Evolutionary conservation across 208 protist species (phyloP).

Genomic region (Wallacemonas sp.): DNA sequence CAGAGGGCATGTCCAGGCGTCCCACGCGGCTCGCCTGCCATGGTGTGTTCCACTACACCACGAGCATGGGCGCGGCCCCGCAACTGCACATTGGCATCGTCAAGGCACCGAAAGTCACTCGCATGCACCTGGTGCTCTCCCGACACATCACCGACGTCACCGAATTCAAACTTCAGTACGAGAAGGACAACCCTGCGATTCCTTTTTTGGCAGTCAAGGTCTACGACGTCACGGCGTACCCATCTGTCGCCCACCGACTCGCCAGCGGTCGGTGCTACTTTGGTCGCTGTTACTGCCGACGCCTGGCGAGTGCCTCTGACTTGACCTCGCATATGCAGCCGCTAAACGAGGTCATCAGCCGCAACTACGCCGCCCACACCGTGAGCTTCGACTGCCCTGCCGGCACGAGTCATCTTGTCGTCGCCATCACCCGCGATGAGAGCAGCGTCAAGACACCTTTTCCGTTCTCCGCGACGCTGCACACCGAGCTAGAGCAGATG

Average conservation of each 20-base stretch:
- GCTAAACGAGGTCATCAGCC: slow-evolving; percentile 63
- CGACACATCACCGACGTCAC: slow-evolving; percentile 72
- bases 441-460: slow-evolving; percentile 50
- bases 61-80: slow-evolving; percentile 53
- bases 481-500: slow-evolving; percentile 76
- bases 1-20: slow-evolving; percentile 47
- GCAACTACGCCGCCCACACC: slow-evolving; percentile 58
- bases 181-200: slow-evolving; percentile 44
- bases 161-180: slow-evolving; percentile 65
- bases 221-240: slow-evolving; percentile 72
- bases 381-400: slow-evolving; percentile 83
- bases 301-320: slow-evolving; percentile 62
- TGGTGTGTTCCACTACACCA: slow-evolving; percentile 47
- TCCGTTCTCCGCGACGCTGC: slow-evolving; percentile 80
- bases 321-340: slow-evolving; percentile 43
- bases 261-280: slow-evolving; percentile 58
- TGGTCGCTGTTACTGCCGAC: slow-evolving; percentile 73
- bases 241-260: slow-evolving; percentile 67
- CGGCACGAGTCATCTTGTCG: slow-evolving; percentile 63
- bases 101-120: slow-evolving; percentile 44
- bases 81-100: slow-evolving; percentile 84
- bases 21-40: slow-evolving; percentile 78
- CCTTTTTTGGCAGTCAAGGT: slow-evolving; percentile 71
- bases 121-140: slow-evolving; percentile 84
- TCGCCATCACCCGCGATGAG: slow-evolving; percentile 54